Conservation (phyloP, 148 eudicot genomes). For the Bassia scoparia region DNA sequence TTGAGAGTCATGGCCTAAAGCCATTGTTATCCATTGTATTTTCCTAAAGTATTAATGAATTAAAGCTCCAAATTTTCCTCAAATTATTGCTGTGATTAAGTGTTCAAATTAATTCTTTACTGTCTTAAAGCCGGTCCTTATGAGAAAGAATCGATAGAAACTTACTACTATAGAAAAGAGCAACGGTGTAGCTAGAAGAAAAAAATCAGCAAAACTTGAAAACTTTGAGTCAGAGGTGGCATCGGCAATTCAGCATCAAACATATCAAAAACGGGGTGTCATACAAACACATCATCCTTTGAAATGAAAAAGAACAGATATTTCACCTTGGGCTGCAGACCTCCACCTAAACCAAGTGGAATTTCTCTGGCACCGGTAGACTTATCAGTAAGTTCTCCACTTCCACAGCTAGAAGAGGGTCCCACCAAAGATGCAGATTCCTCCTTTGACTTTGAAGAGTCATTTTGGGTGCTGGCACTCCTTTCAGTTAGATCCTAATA, state of each 20-base stretch:
- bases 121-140: no score
- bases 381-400: constrained; percentile 30
- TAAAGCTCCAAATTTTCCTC: no score
- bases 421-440: constrained; percentile 31
- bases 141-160: background rate
- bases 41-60: no score
- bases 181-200: background rate
- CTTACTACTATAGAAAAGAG: background rate
- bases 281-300: background rate
- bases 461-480: constrained; percentile 17
- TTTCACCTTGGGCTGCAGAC: constrained; percentile 82
- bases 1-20: no score
- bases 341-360: constrained; percentile 94
- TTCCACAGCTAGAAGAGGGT: constrained; percentile 28
- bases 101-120: no score
- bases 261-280: background rate
- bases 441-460: constrained; percentile 21
- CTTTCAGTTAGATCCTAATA: constrained; percentile 31
- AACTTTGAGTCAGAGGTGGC: background rate
- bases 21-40: no score
- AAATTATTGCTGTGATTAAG: no score
- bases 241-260: background rate
- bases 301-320: background rate
- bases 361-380: constrained; percentile 39
- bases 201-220: background rate